Conservation (phyloP, 2,329 filamentous ascomycete genomes). For the Cladosporium sp. region DNA sequence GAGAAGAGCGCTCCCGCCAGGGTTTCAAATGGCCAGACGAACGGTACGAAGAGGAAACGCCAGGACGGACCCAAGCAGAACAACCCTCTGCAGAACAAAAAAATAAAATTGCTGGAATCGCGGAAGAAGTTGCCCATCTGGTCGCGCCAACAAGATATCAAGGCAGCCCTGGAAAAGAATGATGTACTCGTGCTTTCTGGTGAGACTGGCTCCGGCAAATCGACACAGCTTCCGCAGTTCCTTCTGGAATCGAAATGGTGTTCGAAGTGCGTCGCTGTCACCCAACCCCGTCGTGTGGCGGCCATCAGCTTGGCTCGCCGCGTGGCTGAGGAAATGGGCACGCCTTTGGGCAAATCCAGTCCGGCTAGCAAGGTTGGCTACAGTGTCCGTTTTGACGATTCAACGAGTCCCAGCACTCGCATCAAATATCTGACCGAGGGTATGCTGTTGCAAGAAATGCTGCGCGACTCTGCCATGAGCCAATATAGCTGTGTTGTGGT, state of each 20-base stretch:
- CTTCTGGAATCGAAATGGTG: conserved; percentile 77
- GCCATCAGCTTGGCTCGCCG: conserved; percentile 85
- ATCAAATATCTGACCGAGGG: conserved; percentile 96
- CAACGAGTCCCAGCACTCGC: conserved; percentile 69
- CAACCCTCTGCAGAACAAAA: conserved; percentile 18
- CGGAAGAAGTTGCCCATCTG: conserved; percentile 76
- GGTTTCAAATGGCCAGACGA: not conserved
- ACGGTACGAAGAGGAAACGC: conserved; percentile 16
- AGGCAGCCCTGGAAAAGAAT: conserved; percentile 50
- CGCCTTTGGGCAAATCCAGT: conserved; percentile 52
- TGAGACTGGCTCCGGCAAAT: conserved; percentile 95
- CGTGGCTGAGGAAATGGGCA: conserved; percentile 77
- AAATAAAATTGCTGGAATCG: conserved; percentile 20
- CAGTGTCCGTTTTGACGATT: conserved; percentile 88
- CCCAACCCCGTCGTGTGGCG: conserved; percentile 87
- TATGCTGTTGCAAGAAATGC: conserved; percentile 89
- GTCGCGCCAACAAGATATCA: conserved; percentile 64
- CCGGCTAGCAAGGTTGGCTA: conserved; percentile 72
- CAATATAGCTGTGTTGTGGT: conserved; percentile 88
- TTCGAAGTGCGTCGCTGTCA: conserved; percentile 79
- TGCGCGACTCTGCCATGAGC: conserved; percentile 73
- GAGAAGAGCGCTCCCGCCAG: not conserved
- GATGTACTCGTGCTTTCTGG: conserved; percentile 81
- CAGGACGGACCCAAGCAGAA: conserved; percentile 8
- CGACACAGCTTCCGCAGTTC: conserved; percentile 92